These are phyloP conservation scores for Lasiosphaeria ovina DNA, from an alignment of 495 filamentous ascomycete species.

Conservation along the genomic window DNA sequence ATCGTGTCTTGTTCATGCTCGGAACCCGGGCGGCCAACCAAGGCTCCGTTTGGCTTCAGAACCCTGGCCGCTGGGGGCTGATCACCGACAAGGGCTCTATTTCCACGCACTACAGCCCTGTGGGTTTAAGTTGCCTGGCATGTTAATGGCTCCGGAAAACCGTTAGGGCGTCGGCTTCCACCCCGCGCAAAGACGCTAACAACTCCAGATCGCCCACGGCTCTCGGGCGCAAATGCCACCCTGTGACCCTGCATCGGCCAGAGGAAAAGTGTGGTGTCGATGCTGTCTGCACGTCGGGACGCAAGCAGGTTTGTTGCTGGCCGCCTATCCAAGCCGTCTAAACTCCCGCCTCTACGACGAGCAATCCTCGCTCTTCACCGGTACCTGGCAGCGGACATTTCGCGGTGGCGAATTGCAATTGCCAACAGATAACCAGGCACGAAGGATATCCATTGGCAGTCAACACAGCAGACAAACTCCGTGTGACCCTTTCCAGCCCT, in stretches of 20 bases:
- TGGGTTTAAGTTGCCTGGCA: background rate
- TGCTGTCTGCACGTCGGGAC: background rate
- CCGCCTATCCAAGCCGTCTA: background rate
- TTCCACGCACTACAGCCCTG: slow-evolving; percentile 7
- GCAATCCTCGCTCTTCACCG: background rate
- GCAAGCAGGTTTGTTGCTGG: background rate
- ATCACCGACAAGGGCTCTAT: slow-evolving; percentile 19
- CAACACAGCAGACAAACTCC: too few relatives aligned
- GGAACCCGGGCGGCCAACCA: slow-evolving; percentile 10
- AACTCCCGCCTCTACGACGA: background rate
- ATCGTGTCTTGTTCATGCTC: slow-evolving; percentile 13
- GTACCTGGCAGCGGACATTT: background rate
- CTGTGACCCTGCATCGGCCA: background rate
- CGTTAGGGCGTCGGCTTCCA: background rate
- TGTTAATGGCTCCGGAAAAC: background rate
- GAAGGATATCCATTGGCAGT: too few relatives aligned
- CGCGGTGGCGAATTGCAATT: background rate
- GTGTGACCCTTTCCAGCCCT: too few relatives aligned
- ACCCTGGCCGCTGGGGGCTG: slow-evolving; percentile 11
- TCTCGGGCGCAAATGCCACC: background rate
- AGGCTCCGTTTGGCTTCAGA: background rate
- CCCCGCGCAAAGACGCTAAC: background rate
- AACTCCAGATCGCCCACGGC: background rate
- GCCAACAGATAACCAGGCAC: background rate
- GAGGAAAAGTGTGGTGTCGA: background rate